Conservation (phyloP, 1,139 yeast species). For the Scheffersomyces lignicola region DNA sequence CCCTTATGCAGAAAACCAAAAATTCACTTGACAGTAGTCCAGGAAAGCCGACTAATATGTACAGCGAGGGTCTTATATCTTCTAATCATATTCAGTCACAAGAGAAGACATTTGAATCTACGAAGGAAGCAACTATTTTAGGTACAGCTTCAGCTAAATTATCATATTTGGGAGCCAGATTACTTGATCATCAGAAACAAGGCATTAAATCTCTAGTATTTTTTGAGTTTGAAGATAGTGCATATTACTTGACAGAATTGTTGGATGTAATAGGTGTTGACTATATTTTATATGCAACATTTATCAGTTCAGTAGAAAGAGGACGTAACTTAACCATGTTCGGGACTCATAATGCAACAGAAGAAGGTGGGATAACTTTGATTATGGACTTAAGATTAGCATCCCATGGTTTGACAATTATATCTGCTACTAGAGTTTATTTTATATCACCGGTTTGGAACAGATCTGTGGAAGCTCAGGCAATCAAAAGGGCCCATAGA, state of each 20-base stretch:
- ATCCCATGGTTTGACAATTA: constrained; percentile 68
- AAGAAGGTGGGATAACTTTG: constrained; percentile 50
- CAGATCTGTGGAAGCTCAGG: constrained; percentile 68
- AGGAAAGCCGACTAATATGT: constrained; percentile 13
- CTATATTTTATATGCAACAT: constrained; percentile 64
- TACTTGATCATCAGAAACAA: constrained; percentile 49
- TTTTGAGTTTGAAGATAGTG: constrained; percentile 71
- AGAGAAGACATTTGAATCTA: constrained; percentile 17
- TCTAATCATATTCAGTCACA: constrained; percentile 15
- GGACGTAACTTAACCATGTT: constrained; percentile 55
- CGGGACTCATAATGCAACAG: constrained; percentile 32
- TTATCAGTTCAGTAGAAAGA: constrained; percentile 50
- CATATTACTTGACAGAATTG: constrained; percentile 64
- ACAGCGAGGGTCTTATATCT: constrained; percentile 20
- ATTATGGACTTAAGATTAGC: constrained; percentile 71
- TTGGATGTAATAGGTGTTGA: constrained; percentile 60
- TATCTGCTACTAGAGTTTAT: constrained; percentile 67
- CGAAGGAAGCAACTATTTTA: constrained; percentile 38
- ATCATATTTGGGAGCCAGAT: constrained; percentile 54
- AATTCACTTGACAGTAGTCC: constrained; percentile 9
- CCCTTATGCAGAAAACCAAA: constrained; percentile 4
- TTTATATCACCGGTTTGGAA: constrained; percentile 73
- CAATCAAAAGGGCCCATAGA: constrained; percentile 71
- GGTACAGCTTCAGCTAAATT: constrained; percentile 66
- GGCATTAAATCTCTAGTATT: constrained; percentile 60